Evolutionary conservation across 495 filamentous ascomycete species (phyloP), one percentile per base, ranked within the genome.

Genomic region (Penicillium paradoxum): DNA sequence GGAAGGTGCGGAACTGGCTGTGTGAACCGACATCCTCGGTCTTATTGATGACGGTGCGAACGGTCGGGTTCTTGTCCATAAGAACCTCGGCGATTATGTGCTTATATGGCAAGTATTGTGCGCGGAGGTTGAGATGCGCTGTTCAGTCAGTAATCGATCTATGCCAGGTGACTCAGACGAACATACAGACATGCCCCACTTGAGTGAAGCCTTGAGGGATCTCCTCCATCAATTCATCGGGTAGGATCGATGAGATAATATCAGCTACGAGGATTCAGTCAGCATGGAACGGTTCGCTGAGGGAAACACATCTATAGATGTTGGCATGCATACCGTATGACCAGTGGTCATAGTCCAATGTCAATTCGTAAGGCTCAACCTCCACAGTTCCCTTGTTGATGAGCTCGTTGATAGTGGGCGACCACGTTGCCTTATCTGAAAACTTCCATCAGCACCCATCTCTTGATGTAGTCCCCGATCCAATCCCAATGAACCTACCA

Each of bases 11-110:
- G 75, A 87, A 99, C 66, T 88, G 81, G 58, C 85, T 95, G 53
- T 87, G 82, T 14, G 81, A 76, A 49, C 91, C 95, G 7, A 97
- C 90, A 60, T 87, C 82, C 71, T 95, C 86, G 44, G 85, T 81
- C 62, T 99, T 99, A 75, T 97, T 95, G 74, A 99, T 96, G 54
- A 99, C 91, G 3, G 95, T 97, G 30, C 76, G 76, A 54, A 95
- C 79, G 2, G 72, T 73, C 4, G 79, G 74, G 67, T 92, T 95
- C 71, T 99, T 99, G 74, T 97, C 91, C 40, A 88, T 71, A 14
- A 97, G 67, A 15, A 97, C 83, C 57, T 89, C 67, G 4, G 88
- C 93, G 39, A 97, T 89, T 0, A 97, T 59, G 51, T 85, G 62
- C 66, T 91, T 93, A 70, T 95, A 95, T 3, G 87, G 88, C 2